Evolutionary conservation across 768 basidiomycete species (phyloP), one percentile per base, ranked within the genome.

Genomic region (Calocybe cyanea): DNA sequence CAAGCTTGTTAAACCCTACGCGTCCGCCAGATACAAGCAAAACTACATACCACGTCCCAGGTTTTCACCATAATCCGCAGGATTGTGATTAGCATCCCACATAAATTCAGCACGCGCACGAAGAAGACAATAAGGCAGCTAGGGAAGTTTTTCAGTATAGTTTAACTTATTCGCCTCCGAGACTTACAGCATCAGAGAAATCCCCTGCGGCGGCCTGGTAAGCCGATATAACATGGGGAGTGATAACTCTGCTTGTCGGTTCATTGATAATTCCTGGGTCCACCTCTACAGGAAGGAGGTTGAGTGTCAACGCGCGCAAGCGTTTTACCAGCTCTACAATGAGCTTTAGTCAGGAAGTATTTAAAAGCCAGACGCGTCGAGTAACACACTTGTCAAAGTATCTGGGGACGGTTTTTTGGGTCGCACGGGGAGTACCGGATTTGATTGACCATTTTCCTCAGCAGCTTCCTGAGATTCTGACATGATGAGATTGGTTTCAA

Each of bases 11-110:
- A 37, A 45, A 24, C 56, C 37, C 18, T 18, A 35, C 11, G 33
- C 28, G 24, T 31, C 41, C 43, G 41, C 41, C n/a, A 21, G 8
- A 39, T 20, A 21, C 36, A 36, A 21, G 39, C 21, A 23, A 25
- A 14, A 20, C 28, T 38, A 46, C 71, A 39, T 66, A 81, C 90
- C 91, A 65, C 93, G 75, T 53, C 86, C 81, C 14, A 77, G 55
- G 54, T 92, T 92, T 67, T 96, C 93, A 36, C 81, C 90, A 58
- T 85, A 90, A 60, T 95, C 87, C 3, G 92, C 85, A 23, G 88
- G 80, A 62, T 92, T 81, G 39, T 79, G 72, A 53, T 85, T 81
- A 4, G 89, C 89, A 61, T 94, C 91, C 65, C 75, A 79, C 64
- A 88, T 75, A 53, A 94, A 96, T 47, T 86, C 80, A 18, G 81